Percentiles rank a stretch among this genome's conserved stretches.
Evolutionary conservation across 306 rosid genomes (phyloP).

Genomic region (Dalbergia cultrata): DNA sequence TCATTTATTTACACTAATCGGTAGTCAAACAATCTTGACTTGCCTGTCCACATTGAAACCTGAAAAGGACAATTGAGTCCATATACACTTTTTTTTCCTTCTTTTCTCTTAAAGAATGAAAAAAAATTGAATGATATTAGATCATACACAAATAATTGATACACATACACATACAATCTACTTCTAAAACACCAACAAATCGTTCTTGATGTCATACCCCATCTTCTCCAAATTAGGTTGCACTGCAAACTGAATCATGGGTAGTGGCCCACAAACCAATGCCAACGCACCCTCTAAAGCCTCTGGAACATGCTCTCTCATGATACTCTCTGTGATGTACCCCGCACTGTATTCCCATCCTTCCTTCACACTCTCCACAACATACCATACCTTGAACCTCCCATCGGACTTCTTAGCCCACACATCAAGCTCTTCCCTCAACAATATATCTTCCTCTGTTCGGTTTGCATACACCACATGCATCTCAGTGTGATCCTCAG

Average conservation of each 20-base stretch:
- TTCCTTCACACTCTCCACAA: conserved; percentile 61
- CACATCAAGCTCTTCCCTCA: conserved; percentile 71
- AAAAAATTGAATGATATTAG: neutral
- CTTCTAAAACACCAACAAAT: conserved; percentile 65
- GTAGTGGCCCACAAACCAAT: conserved; percentile 83
- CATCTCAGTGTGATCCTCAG: conserved; percentile 78
- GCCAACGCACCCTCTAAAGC: conserved; percentile 68
- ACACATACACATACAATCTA: neutral
- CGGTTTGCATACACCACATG: conserved; percentile 81
- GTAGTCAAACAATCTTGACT: conserved; percentile 38
- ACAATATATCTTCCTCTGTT: conserved; percentile 77
- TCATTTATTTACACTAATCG: conserved; percentile 9
- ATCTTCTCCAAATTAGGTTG: conserved; percentile 81
- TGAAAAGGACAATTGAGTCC: neutral
- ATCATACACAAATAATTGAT: neutral
- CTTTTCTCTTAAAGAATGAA: neutral
- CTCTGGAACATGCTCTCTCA: conserved; percentile 73
- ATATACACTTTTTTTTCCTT: neutral
- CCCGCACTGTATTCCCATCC: conserved; percentile 87
- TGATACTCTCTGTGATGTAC: conserved; percentile 64
- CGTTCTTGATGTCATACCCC: conserved; percentile 72
- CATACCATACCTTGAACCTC: conserved; percentile 82
- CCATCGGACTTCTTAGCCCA: conserved; percentile 62
- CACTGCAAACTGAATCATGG: conserved; percentile 87
- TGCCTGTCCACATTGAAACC: neutral